Conservation (phyloP, 2,329 filamentous ascomycete genomes). For the Orbilia oligospora region DNA sequence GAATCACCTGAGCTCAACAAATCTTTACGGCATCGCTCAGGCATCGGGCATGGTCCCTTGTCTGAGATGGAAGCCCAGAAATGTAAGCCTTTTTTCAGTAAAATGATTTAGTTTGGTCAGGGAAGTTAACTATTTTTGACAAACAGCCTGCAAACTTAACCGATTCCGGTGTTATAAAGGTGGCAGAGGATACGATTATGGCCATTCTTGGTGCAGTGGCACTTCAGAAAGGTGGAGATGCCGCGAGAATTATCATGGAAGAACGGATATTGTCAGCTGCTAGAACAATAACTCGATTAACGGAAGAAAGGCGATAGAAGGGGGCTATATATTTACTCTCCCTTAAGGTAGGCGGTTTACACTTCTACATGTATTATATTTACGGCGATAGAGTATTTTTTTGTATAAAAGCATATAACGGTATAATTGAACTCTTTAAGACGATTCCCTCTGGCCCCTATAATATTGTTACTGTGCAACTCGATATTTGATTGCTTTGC, state of each 20-base stretch:
- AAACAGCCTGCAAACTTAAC: conserved; percentile 76
- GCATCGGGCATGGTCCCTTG: conserved; percentile 81
- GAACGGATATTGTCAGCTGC: conserved; percentile 77
- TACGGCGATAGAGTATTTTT: conserved; percentile 31
- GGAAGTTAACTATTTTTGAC: conserved; percentile 14
- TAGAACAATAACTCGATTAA: conserved; percentile 18
- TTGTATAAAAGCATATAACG: conserved; percentile 36
- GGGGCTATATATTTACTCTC: background rate
- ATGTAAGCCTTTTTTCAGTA: conserved; percentile 71
- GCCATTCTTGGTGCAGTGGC: conserved; percentile 90
- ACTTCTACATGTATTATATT: conserved; percentile 46
- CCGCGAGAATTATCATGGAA: conserved; percentile 80
- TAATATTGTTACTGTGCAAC: too few relatives aligned
- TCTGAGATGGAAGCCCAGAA: conserved; percentile 87
- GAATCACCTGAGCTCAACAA: conserved; percentile 75
- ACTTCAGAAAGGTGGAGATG: conserved; percentile 85
- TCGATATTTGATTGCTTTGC: too few relatives aligned
- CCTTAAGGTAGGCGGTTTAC: background rate
- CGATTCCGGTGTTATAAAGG: conserved; percentile 79
- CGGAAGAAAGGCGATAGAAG: background rate
- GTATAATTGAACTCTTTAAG: conserved; percentile 23
- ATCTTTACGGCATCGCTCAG: conserved; percentile 77
- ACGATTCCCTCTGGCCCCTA: too few relatives aligned
- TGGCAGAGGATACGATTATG: conserved; percentile 83
- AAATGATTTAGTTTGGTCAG: background rate